phyloP scores from a whole-genome alignment of 257 asterid species.

The Salvia miltiorrhiza region DNA sequence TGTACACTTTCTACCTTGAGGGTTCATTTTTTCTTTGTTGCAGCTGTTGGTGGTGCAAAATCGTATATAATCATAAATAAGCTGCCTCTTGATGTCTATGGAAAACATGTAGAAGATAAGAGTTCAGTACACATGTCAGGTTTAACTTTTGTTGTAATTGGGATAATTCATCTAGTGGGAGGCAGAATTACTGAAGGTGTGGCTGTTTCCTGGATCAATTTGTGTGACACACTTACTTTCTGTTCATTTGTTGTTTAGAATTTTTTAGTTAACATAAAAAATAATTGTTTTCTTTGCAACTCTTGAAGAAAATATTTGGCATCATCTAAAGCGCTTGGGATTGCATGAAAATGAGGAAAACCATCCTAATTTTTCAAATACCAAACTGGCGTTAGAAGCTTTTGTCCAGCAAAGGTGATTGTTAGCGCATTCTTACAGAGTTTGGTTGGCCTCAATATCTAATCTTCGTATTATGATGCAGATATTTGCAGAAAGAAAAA shows the following conservation, averaged over 20 bases:
- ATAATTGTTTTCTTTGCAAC: constrained; percentile 12
- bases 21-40: constrained; percentile 21
- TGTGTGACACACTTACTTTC: not conserved
- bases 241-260: not conserved
- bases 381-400: constrained; percentile 59
- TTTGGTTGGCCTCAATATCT: constrained; percentile 14
- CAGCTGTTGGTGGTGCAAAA: constrained; percentile 66
- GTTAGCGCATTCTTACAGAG: not conserved
- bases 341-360: constrained; percentile 67
- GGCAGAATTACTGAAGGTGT: constrained; percentile 84
- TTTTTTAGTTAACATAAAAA: not conserved
- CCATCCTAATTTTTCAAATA: constrained; percentile 61
- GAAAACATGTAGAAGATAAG: constrained; percentile 62
- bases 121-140: constrained; percentile 54
- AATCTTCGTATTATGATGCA: constrained; percentile 23
- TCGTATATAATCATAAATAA: constrained; percentile 68
- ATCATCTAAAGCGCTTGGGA: constrained; percentile 82
- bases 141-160: constrained; percentile 61
- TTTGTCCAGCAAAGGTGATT: constrained; percentile 90
- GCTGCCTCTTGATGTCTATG: constrained; percentile 61
- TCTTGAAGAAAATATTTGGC: constrained; percentile 75
- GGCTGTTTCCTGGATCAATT: constrained; percentile 9
- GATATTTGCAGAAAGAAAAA: constrained; percentile 87
- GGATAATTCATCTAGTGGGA: constrained; percentile 72
- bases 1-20: not conserved